These are phyloP conservation scores for Lipomyces spencermartinsiae DNA, from an alignment of 805 yeast genomes.

Conservation along the genomic window DNA sequence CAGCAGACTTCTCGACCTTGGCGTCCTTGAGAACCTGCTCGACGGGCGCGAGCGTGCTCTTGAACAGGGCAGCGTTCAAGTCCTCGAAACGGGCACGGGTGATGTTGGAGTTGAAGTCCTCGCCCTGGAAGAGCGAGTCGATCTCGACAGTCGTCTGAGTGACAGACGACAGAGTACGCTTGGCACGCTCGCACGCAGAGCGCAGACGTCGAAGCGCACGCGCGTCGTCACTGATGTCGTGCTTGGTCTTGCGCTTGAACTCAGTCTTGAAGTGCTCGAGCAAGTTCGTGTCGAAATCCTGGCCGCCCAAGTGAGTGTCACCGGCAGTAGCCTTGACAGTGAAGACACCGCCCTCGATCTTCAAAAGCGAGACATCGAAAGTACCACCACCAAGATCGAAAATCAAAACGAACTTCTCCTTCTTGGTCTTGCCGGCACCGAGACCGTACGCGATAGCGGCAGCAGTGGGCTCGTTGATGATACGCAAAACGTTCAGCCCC, in stretches of 20 bases:
- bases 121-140: slow-evolving; percentile 94
- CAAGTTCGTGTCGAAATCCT: slow-evolving; percentile 96
- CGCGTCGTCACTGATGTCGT: slow-evolving; percentile 86
- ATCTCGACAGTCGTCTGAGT: slow-evolving; percentile 96
- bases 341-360: slow-evolving; percentile 95
- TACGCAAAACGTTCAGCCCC: slow-evolving; percentile 82
- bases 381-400: slow-evolving; percentile 99
- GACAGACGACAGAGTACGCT: slow-evolving; percentile 96
- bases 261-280: slow-evolving; percentile 91
- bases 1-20: slow-evolving; percentile 78
- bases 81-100: slow-evolving; percentile 99
- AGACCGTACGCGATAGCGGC: slow-evolving; percentile 98
- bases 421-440: slow-evolving; percentile 83
- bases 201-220: slow-evolving; percentile 98
- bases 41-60: slow-evolving; percentile 92
- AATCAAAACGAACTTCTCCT: slow-evolving; percentile 86
- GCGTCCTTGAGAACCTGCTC: slow-evolving; percentile 95
- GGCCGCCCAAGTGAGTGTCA: slow-evolving; percentile 99
- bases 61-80: slow-evolving; percentile 89
- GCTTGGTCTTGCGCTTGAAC: slow-evolving; percentile 93
- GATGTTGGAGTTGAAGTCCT: slow-evolving; percentile 89
- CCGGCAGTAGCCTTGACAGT: slow-evolving; percentile 98
- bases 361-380: slow-evolving; percentile 90
- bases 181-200: slow-evolving; percentile 99
- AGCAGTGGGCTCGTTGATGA: slow-evolving; percentile 91